These are phyloP conservation scores for Neodidymelliopsis sp. DNA, from an alignment of 2,329 filamentous ascomycete species.

Conservation along the genomic window DNA sequence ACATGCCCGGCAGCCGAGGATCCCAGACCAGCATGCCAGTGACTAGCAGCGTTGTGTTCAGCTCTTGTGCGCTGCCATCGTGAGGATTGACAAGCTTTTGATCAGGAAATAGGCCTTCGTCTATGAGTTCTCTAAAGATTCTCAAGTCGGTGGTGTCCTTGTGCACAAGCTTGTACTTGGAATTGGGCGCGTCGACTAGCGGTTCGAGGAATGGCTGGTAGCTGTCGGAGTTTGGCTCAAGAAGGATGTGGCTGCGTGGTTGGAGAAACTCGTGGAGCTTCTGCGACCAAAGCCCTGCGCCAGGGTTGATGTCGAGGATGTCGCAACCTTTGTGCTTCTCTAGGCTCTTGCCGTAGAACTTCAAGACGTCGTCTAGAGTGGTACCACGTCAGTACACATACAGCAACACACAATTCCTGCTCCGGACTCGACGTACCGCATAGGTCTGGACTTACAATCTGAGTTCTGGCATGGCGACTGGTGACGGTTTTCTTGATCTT, in stretches of 20 bases:
- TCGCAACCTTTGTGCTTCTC: slow-evolving; percentile 78
- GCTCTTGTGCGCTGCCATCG: slow-evolving; percentile 54
- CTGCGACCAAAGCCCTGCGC: slow-evolving; percentile 77
- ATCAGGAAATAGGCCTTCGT: slow-evolving; percentile 60
- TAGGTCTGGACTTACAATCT: slow-evolving; percentile 54
- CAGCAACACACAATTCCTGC: background rate
- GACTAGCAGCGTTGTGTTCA: slow-evolving; percentile 76
- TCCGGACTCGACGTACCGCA: slow-evolving; percentile 51
- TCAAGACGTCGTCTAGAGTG: slow-evolving; percentile 69
- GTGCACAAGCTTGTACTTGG: slow-evolving; percentile 57
- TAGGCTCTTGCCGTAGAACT: slow-evolving; percentile 74
- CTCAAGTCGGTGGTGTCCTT: slow-evolving; percentile 32
- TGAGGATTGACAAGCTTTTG: slow-evolving; percentile 57
- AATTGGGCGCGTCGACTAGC: slow-evolving; percentile 49
- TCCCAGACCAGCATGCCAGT: slow-evolving; percentile 49
- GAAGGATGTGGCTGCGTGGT: slow-evolving; percentile 81
- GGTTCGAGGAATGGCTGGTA: slow-evolving; percentile 68
- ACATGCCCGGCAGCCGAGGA: slow-evolving; percentile 54
- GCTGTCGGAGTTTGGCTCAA: slow-evolving; percentile 71
- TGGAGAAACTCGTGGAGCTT: slow-evolving; percentile 77
- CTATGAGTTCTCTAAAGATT: slow-evolving; percentile 61
- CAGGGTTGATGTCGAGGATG: slow-evolving; percentile 86
- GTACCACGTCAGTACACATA: slow-evolving; percentile 15
- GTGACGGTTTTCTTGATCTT: slow-evolving; percentile 1
- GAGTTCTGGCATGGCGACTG: slow-evolving; percentile 22